phyloP scores from a whole-genome alignment of 495 filamentous ascomycete genomes.

The Aspergillus panamensis region DNA sequence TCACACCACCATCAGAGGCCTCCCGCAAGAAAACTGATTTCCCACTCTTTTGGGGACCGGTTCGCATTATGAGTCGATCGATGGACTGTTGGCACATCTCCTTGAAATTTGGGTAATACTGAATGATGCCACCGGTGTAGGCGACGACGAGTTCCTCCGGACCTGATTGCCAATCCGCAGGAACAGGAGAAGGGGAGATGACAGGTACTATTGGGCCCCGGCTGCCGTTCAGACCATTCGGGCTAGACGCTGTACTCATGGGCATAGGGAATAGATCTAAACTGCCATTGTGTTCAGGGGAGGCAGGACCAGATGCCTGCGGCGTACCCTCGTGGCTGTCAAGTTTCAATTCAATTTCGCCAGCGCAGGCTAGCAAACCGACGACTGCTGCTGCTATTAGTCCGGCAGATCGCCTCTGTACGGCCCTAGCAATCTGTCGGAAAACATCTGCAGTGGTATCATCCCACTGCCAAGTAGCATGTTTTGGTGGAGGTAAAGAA shows the following conservation, averaged over 20 bases:
- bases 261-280: slow-evolving; percentile 12
- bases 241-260: neutral
- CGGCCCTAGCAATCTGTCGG: slow-evolving; percentile 57
- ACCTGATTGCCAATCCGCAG: slow-evolving; percentile 45
- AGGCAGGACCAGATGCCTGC: slow-evolving; percentile 25
- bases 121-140: slow-evolving; percentile 75
- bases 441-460: slow-evolving; percentile 51
- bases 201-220: slow-evolving; percentile 47
- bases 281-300: slow-evolving; percentile 30
- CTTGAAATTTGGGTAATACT: slow-evolving; percentile 70
- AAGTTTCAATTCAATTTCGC: slow-evolving; percentile 55
- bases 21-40: slow-evolving; percentile 63
- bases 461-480: slow-evolving; percentile 57
- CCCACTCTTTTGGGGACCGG: slow-evolving; percentile 50
- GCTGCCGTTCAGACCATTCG: slow-evolving; percentile 15
- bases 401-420: slow-evolving; percentile 67
- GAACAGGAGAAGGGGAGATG: slow-evolving; percentile 32
- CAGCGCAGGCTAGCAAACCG: slow-evolving; percentile 62
- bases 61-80: slow-evolving; percentile 58
- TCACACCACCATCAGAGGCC: slow-evolving; percentile 72
- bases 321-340: slow-evolving; percentile 42
- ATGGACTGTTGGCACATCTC: slow-evolving; percentile 64
- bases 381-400: slow-evolving; percentile 68
- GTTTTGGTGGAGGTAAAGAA: slow-evolving; percentile 50
- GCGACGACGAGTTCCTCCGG: slow-evolving; percentile 68